These are phyloP conservation scores for Arxiozyma slooffiae DNA, from an alignment of 1,139 yeast genomes.

Conservation along the genomic window DNA sequence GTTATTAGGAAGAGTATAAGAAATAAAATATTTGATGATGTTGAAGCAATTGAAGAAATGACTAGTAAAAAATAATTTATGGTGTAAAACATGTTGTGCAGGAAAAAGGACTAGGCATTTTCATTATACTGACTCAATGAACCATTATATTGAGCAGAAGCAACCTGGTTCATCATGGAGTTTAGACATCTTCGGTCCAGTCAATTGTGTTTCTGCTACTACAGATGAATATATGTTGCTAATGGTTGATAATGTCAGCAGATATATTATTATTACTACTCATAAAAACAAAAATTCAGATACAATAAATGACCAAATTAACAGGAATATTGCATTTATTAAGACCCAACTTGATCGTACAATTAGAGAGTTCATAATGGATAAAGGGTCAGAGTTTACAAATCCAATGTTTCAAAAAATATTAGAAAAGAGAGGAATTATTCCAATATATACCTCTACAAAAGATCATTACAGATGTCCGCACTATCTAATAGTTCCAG, in stretches of 20 bases:
- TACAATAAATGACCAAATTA: neutral
- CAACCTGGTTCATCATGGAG: constrained; percentile 5
- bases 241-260: constrained; percentile 4
- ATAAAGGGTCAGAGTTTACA: constrained; percentile 1
- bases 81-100: constrained; percentile 2
- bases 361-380: neutral
- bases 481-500: neutral
- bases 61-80: neutral
- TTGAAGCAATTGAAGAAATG: neutral
- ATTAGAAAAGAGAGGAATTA: too few relatives aligned
- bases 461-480: constrained; percentile 5
- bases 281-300: neutral
- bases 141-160: neutral
- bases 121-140: constrained; percentile 5
- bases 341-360: constrained; percentile 1
- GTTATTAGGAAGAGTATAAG: neutral
- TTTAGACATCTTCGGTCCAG: constrained; percentile 2
- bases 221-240: neutral
- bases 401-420: neutral
- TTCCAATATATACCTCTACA: too few relatives aligned
- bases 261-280: neutral
- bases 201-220: neutral
- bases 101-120: neutral
- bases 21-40: neutral
- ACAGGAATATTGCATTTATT: neutral